phyloP scores from a whole-genome alignment of 139 green algal species.

The Coccomyxa sp. region DNA sequence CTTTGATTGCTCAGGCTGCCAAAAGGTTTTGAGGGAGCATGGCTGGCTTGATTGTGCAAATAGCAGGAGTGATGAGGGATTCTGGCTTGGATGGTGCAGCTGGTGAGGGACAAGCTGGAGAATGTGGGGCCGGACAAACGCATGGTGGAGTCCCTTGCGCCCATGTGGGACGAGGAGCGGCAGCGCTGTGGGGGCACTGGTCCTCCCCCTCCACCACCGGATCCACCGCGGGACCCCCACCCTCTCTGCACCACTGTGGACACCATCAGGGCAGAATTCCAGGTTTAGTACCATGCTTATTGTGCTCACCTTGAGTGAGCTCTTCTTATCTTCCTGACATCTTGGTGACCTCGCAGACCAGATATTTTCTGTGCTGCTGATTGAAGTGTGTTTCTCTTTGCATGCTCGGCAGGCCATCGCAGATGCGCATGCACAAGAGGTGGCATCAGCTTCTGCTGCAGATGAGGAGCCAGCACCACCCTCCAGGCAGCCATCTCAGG shows the following conservation, averaged over 20 bases:
- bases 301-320: too few relatives aligned
- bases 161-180: constrained; percentile 87
- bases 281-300: constrained; percentile 11
- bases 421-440: neutral
- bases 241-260: constrained; percentile 54
- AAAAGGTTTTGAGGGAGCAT: too few relatives aligned
- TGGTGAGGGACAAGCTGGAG: constrained; percentile 52
- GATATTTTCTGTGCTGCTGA: too few relatives aligned
- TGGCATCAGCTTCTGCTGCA: neutral
- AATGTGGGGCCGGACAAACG: constrained; percentile 43
- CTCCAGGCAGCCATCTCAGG: neutral
- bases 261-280: constrained; percentile 40
- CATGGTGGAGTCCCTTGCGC: constrained; percentile 75
- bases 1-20: too few relatives aligned
- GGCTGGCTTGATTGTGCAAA: too few relatives aligned
- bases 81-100: constrained; percentile 22
- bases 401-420: neutral
- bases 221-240: constrained; percentile 42
- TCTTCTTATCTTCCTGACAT: neutral
- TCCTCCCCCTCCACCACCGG: constrained; percentile 43
- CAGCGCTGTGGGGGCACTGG: constrained; percentile 32
- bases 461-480: neutral
- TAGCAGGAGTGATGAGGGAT: too few relatives aligned
- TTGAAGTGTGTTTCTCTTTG: too few relatives aligned
- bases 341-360: neutral